Conservation (phyloP, 2,329 filamentous ascomycete species). For the Scolecobasidium constrictum region DNA sequence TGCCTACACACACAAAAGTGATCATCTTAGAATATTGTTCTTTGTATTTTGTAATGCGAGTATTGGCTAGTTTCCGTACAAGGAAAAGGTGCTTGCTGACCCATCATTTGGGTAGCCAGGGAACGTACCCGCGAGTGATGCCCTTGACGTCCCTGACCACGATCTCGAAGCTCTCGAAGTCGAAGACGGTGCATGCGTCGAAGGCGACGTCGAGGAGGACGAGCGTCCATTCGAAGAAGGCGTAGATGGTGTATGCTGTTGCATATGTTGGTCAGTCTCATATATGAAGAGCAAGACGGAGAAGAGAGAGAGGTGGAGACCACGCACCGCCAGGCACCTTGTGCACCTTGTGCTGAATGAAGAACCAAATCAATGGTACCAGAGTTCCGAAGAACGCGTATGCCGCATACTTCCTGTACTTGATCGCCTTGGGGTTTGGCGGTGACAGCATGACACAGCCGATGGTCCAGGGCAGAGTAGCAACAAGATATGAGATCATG, state of each 20-base stretch:
- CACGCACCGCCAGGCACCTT: constrained; percentile 77
- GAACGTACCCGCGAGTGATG: constrained; percentile 94
- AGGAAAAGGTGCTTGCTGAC: no score
- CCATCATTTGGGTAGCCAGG: constrained; percentile 83
- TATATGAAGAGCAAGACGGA: background rate
- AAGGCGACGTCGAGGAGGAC: constrained; percentile 94
- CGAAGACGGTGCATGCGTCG: constrained; percentile 85
- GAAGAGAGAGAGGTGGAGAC: background rate
- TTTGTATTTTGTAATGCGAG: constrained; percentile 23
- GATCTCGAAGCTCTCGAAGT: constrained; percentile 84
- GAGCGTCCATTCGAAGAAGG: constrained; percentile 95
- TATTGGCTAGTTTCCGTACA: constrained; percentile 26
- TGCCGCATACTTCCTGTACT: constrained; percentile 79
- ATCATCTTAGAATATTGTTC: constrained; percentile 15
- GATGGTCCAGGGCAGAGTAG: constrained; percentile 88
- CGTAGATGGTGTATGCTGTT: constrained; percentile 88
- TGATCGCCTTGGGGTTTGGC: constrained; percentile 68
- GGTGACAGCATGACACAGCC: constrained; percentile 85
- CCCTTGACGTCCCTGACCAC: constrained; percentile 82
- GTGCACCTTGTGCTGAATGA: constrained; percentile 97
- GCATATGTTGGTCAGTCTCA: constrained; percentile 15
- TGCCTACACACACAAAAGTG: constrained; percentile 18
- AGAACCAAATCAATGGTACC: constrained; percentile 86
- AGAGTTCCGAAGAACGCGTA: constrained; percentile 82
- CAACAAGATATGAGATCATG: constrained; percentile 96